Evolutionary conservation across 192 early-diverging fungal species (phyloP).

Genomic region (Kickxella alabastrina): DNA sequence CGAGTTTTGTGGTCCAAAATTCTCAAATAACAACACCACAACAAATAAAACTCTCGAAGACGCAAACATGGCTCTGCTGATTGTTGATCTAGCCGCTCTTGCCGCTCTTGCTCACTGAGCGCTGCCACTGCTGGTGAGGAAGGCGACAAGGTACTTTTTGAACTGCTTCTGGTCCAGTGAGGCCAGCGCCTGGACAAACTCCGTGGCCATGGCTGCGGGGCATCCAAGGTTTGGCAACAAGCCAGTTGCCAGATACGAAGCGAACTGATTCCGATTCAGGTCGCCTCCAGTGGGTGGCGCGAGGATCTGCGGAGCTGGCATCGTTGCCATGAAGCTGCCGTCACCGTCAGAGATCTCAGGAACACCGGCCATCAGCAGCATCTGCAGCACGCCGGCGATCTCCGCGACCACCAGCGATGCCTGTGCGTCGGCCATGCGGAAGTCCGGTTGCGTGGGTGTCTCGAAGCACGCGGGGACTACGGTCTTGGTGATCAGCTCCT

Average conservation of each 20-base stretch:
- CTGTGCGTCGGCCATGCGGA: constrained; percentile 74
- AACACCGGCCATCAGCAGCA: constrained; percentile 40
- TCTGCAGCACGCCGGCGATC: constrained; percentile 51
- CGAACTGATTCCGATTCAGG: constrained; percentile 41
- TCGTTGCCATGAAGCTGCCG: constrained; percentile 15
- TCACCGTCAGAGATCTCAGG: constrained; percentile 25
- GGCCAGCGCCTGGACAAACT: constrained; percentile 72
- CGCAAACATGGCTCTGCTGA: too few species aligned
- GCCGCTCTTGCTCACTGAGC: too few species aligned
- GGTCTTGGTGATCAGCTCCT: constrained; percentile 70
- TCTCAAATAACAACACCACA: too few species aligned
- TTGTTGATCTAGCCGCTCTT: too few species aligned
- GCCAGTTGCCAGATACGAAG: constrained; percentile 28
- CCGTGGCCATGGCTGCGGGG: constrained; percentile 57
- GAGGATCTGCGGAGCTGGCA: constrained; percentile 29
- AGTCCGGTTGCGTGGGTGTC: constrained; percentile 68
- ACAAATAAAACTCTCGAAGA: too few species aligned
- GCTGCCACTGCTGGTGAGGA: constrained; percentile 19
- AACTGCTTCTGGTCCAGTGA: constrained; percentile 64
- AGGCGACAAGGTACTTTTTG: constrained; percentile 62
- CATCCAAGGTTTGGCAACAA: constrained; percentile 53
- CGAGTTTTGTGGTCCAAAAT: too few species aligned
- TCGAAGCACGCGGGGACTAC: constrained; percentile 75
- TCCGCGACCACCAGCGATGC: constrained; percentile 60
- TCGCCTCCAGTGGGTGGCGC: constrained; percentile 31